These are phyloP conservation scores for Fusarium sulawesiense DNA, from an alignment of 2,329 filamentous ascomycete genomes.

Conservation along the genomic window DNA sequence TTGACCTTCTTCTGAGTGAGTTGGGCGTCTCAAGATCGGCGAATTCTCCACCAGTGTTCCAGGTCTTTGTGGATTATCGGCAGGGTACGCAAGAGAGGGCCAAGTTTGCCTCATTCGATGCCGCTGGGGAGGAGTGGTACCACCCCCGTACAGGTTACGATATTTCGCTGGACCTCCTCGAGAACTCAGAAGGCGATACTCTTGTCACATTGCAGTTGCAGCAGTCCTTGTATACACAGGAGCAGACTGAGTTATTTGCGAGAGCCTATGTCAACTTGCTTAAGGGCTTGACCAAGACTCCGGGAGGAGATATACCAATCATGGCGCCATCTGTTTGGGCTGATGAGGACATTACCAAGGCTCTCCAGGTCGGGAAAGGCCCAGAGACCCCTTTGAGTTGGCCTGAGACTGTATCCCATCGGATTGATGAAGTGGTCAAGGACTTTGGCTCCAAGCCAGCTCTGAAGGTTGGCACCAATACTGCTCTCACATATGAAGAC, in stretches of 20 bases:
- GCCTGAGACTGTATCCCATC: background rate
- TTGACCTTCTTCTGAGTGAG: conserved; percentile 1
- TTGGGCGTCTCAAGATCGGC: background rate
- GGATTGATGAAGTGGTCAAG: background rate
- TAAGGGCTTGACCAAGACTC: background rate
- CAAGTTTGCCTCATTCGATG: background rate
- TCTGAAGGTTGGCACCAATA: background rate
- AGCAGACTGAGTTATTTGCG: background rate
- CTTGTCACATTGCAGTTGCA: background rate
- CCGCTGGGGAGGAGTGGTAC: background rate
- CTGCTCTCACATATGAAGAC: background rate
- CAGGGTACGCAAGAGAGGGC: background rate
- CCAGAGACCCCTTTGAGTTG: background rate
- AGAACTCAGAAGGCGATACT: background rate
- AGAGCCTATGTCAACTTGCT: background rate
- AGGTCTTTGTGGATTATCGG: conserved; percentile 8
- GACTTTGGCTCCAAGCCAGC: background rate
- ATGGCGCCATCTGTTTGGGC: background rate
- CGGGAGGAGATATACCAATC: too few species aligned
- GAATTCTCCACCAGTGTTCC: conserved; percentile 3
- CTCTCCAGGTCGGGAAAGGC: background rate
- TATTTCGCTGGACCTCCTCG: background rate
- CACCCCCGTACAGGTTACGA: background rate
- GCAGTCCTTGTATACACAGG: background rate
- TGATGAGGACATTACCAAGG: background rate